phyloP scores from a whole-genome alignment of 495 filamentous ascomycete species.

The Hypomontagnella monticulosa region DNA sequence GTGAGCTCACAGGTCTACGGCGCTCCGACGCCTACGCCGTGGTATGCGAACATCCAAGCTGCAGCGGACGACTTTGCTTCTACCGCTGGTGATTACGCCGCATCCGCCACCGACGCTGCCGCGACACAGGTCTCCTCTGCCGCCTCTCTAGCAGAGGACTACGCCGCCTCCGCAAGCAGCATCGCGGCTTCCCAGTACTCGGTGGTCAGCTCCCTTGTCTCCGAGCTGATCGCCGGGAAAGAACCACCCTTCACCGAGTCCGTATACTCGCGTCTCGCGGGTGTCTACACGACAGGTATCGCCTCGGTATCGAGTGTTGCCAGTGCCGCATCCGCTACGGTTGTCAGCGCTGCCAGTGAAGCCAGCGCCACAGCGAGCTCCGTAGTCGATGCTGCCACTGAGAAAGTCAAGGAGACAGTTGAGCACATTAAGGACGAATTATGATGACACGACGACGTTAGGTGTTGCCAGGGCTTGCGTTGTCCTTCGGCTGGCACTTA shows the following conservation, averaged over 20 bases:
- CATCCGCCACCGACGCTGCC: conserved; percentile 44
- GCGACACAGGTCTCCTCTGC: conserved; percentile 51
- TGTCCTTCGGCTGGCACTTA: background rate
- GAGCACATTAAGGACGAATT: conserved; percentile 67
- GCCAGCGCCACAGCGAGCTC: conserved; percentile 46
- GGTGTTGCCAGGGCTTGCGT: background rate
- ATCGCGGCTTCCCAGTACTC: conserved; percentile 69
- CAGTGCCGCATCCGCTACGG: conserved; percentile 50
- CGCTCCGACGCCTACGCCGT: conserved; percentile 68
- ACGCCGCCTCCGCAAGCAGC: conserved; percentile 63
- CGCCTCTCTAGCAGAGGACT: conserved; percentile 63
- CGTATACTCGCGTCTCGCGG: conserved; percentile 74
- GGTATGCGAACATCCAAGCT: conserved; percentile 58
- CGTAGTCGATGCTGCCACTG: conserved; percentile 50
- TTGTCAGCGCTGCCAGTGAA: conserved; percentile 48
- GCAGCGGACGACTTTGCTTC: conserved; percentile 42
- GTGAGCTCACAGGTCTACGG: conserved; percentile 79
- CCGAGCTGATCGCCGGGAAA: conserved; percentile 78
- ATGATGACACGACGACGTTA: conserved; percentile 41
- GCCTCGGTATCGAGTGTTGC: conserved; percentile 49
- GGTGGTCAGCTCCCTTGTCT: conserved; percentile 75
- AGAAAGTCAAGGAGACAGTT: conserved; percentile 59
- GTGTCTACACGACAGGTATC: conserved; percentile 59
- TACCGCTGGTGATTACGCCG: conserved; percentile 39
- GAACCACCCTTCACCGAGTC: conserved; percentile 86